Evolutionary conservation across 2,329 filamentous ascomycete genomes (phyloP).

Genomic region (Dothidotthia symphoricarpi): DNA sequence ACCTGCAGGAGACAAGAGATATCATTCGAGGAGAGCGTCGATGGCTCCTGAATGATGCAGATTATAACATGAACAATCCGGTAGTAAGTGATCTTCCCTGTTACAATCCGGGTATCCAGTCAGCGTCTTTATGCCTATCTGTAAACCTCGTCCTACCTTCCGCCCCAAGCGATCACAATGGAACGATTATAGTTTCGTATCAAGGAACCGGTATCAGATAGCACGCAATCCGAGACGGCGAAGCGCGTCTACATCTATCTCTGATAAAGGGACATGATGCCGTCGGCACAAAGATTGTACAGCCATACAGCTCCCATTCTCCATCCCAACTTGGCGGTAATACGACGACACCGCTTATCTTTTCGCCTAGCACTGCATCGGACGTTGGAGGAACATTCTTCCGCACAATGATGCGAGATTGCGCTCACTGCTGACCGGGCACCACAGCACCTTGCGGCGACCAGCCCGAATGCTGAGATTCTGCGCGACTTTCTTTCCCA

Average conservation of each 20-base stretch:
- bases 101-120: slow-evolving; percentile 17
- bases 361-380: slow-evolving; percentile 14
- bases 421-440: slow-evolving; percentile 32
- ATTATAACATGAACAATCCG: slow-evolving; percentile 78
- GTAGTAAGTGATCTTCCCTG: slow-evolving; percentile 41
- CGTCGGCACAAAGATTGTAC: slow-evolving; percentile 23
- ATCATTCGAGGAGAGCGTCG: slow-evolving; percentile 66
- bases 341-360: slow-evolving; percentile 33
- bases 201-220: slow-evolving; percentile 30
- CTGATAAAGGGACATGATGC: slow-evolving; percentile 25
- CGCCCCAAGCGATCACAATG: slow-evolving; percentile 5
- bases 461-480: slow-evolving; percentile 55
- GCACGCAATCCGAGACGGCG: slow-evolving; percentile 20
- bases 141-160: slow-evolving; percentile 14
- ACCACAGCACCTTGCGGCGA: slow-evolving; percentile 57
- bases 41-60: slow-evolving; percentile 69
- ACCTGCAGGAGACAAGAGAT: slow-evolving; percentile 63
- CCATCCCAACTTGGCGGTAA: slow-evolving; percentile 21
- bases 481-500: slow-evolving; percentile 56
- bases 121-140: slow-evolving; percentile 26
- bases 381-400: slow-evolving; percentile 26
- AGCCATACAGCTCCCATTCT: slow-evolving; percentile 25
- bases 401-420: slow-evolving; percentile 29
- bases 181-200: slow-evolving; percentile 4
- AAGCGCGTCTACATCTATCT: slow-evolving; percentile 26